Conservation (phyloP, 2,329 filamentous ascomycete genomes). For the Exophiala sideris region DNA sequence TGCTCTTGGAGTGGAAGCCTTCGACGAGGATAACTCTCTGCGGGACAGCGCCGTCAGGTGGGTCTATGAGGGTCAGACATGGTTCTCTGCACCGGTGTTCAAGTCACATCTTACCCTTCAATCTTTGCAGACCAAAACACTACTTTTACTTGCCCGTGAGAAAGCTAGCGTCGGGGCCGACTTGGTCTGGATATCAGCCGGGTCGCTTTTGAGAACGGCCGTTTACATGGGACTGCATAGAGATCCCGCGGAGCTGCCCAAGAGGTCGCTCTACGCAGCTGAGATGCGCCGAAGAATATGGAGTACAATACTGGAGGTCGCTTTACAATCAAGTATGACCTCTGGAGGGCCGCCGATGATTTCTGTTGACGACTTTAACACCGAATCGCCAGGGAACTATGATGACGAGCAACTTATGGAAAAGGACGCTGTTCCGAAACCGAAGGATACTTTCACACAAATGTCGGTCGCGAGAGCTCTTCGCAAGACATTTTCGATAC, state of each 20-base stretch:
- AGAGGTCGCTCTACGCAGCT: conserved; percentile 11
- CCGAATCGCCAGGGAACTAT: conserved; percentile 21
- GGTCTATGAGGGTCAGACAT: conserved; percentile 57
- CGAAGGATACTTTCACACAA: conserved; percentile 34
- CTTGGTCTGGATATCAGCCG: conserved; percentile 39
- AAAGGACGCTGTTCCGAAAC: conserved; percentile 30
- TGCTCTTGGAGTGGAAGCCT: conserved; percentile 53
- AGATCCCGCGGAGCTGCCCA: conserved; percentile 44
- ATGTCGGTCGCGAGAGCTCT: conserved; percentile 37
- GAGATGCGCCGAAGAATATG: conserved; percentile 34
- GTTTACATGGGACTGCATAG: conserved; percentile 65
- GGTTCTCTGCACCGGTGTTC: conserved; percentile 47
- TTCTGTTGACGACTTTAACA: conserved; percentile 33
- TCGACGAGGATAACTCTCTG: conserved; percentile 52
- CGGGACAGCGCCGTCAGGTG: conserved; percentile 52
- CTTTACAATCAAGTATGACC: conserved; percentile 32
- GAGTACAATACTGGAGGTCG: conserved; percentile 36
- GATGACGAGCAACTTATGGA: conserved; percentile 25
- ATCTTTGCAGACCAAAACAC: conserved; percentile 47
- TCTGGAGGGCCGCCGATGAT: conserved; percentile 32
- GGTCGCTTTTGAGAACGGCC: conserved; percentile 42
- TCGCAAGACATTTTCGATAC: conserved; percentile 36
- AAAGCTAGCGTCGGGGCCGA: conserved; percentile 34
- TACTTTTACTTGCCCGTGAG: conserved; percentile 40
- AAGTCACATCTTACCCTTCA: conserved; percentile 44